Conservation (phyloP, 257 asterid species). For the Thymus mandschuricus region DNA sequence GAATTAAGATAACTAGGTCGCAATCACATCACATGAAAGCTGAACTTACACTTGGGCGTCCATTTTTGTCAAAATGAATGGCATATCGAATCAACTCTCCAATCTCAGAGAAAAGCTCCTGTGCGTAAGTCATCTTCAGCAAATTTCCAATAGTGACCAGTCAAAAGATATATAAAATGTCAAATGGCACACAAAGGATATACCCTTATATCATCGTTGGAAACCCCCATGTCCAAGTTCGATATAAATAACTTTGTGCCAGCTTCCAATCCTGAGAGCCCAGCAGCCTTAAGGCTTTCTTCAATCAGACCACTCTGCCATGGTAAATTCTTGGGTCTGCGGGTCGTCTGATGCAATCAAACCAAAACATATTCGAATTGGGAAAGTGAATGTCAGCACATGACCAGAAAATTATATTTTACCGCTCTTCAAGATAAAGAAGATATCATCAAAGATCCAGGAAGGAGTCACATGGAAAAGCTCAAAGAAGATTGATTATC, state of each 20-base stretch:
- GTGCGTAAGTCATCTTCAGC: conserved; percentile 55
- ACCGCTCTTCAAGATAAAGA: conserved; percentile 64
- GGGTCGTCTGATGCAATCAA: conserved; percentile 87
- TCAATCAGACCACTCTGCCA: conserved; percentile 89
- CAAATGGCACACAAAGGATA: conserved; percentile 32
- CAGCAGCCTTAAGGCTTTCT: conserved; percentile 90
- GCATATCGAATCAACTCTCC: conserved; percentile 85
- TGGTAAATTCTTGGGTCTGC: conserved; percentile 74
- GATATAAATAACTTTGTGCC: conserved; percentile 65
- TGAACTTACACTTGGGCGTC: conserved; percentile 82
- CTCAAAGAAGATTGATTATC: conserved; percentile 56
- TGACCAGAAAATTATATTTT: conserved; percentile 47
- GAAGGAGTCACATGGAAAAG: conserved; percentile 53
- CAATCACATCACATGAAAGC: background rate
- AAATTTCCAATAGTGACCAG: conserved; percentile 40
- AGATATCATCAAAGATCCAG: conserved; percentile 64
- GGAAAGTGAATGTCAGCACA: conserved; percentile 63
- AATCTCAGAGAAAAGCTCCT: conserved; percentile 89
- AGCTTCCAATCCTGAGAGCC: conserved; percentile 66
- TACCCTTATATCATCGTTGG: conserved; percentile 97
- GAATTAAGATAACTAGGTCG: background rate
- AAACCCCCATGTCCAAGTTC: conserved; percentile 79
- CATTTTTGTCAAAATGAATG: conserved; percentile 85
- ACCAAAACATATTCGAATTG: conserved; percentile 60
- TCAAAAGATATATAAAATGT: conserved; percentile 36